These are phyloP conservation scores for Exophiala sideris DNA, from an alignment of 2,329 filamentous ascomycete genomes.

Conservation along the genomic window DNA sequence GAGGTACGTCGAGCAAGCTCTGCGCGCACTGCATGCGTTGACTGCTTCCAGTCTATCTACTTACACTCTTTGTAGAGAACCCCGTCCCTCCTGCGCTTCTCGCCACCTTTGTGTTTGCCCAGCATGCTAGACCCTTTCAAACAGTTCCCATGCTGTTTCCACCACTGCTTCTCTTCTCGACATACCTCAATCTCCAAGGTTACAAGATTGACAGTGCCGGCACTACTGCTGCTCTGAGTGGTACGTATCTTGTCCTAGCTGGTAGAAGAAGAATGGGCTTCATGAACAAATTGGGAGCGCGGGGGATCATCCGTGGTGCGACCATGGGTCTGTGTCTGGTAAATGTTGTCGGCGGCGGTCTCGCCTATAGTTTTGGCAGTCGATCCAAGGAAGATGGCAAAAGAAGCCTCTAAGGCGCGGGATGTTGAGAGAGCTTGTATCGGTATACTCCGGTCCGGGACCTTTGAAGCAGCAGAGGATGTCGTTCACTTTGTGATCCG, in stretches of 20 bases:
- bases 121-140: slow-evolving; percentile 65
- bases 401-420: neutral
- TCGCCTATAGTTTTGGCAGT: slow-evolving; percentile 46
- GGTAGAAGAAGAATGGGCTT: slow-evolving; percentile 51
- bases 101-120: slow-evolving; percentile 63
- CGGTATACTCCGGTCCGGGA: neutral
- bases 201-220: slow-evolving; percentile 64
- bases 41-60: slow-evolving; percentile 23
- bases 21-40: slow-evolving; percentile 15
- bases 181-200: slow-evolving; percentile 62
- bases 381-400: slow-evolving; percentile 37
- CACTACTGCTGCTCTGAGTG: slow-evolving; percentile 62
- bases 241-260: slow-evolving; percentile 62
- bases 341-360: slow-evolving; percentile 46
- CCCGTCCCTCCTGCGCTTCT: slow-evolving; percentile 63
- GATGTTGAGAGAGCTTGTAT: neutral
- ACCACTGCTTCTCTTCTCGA: slow-evolving; percentile 62
- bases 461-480: neutral
- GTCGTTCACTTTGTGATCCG: neutral
- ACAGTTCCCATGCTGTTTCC: slow-evolving; percentile 65
- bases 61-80: slow-evolving; percentile 49
- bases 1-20: slow-evolving; percentile 22
- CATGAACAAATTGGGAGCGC: slow-evolving; percentile 44
- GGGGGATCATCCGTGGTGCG: slow-evolving; percentile 43
- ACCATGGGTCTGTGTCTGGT: slow-evolving; percentile 46